These are phyloP conservation scores for Chaetomium tenue DNA, from an alignment of 495 filamentous ascomycete species.

Conservation along the genomic window DNA sequence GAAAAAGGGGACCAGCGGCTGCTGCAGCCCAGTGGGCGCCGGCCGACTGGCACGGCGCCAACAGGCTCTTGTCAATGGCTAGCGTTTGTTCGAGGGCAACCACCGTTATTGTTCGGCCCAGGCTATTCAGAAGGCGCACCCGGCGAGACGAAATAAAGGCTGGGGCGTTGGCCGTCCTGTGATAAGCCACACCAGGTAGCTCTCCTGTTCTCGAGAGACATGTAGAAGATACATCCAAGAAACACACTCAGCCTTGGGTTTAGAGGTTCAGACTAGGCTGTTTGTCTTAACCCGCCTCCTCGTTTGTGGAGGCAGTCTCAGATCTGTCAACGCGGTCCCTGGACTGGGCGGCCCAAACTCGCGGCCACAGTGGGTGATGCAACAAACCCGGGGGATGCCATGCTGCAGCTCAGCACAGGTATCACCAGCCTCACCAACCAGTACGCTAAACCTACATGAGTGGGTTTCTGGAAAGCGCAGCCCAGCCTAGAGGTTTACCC, in stretches of 20 bases:
- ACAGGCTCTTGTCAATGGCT: neutral
- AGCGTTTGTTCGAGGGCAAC: neutral
- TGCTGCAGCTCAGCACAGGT: neutral
- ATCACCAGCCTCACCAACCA: neutral
- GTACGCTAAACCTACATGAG: neutral
- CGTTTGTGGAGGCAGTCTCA: neutral
- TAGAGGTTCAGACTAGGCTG: neutral
- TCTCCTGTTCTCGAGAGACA: no score
- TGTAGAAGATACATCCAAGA: no score
- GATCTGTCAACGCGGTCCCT: neutral
- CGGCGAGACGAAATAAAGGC: neutral
- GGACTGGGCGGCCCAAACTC: neutral
- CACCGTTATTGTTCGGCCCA: neutral
- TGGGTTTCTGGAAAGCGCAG: neutral
- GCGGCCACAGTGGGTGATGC: conserved; percentile 1
- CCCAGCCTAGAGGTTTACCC: neutral
- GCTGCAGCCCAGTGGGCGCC: no score
- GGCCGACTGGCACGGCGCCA: neutral
- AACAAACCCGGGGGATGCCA: neutral
- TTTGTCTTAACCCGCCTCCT: neutral
- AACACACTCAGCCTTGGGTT: neutral
- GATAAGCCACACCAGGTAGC: neutral
- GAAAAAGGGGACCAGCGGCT: no score
- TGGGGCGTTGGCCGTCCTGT: neutral
- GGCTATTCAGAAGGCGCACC: neutral